Evolutionary conservation across 768 basidiomycete genomes (phyloP).

Genomic region (Kwoniella dendrophila): DNA sequence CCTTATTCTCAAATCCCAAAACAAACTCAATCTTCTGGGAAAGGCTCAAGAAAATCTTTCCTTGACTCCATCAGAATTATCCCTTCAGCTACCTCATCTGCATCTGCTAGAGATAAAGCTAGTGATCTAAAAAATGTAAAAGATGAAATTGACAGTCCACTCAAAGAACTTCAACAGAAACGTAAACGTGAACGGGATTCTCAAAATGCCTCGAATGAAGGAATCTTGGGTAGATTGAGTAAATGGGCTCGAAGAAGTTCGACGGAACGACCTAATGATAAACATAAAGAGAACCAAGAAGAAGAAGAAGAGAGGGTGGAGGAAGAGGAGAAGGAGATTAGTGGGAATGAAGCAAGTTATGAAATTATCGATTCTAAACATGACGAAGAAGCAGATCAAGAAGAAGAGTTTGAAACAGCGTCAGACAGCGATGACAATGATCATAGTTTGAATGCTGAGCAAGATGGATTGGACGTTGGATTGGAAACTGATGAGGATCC

Average conservation of each 20-base stretch:
- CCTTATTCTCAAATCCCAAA: background rate
- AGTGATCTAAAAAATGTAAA: background rate
- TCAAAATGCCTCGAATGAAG: background rate
- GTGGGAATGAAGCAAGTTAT: background rate
- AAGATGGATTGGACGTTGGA: conserved; percentile 6
- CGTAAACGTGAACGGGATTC: background rate
- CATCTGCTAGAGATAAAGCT: background rate
- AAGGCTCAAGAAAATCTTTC: conserved; percentile 13
- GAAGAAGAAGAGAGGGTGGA: background rate
- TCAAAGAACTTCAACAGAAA: too few species aligned
- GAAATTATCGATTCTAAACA: too few species aligned
- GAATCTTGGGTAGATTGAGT: conserved; percentile 3
- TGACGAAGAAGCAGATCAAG: too few species aligned
- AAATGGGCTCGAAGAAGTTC: background rate
- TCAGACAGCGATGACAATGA: background rate
- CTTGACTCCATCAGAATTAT: conserved; percentile 8
- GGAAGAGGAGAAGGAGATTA: background rate
- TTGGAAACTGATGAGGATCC: conserved; percentile 1
- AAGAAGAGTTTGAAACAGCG: too few species aligned
- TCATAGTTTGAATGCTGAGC: background rate
- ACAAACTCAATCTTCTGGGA: background rate
- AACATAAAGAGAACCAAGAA: background rate
- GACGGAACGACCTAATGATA: background rate
- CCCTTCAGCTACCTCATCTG: background rate
- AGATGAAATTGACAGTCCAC: conserved; percentile 8